These are phyloP conservation scores for Cinchona pubescens DNA, from an alignment of 257 asterid species.

Conservation along the genomic window DNA sequence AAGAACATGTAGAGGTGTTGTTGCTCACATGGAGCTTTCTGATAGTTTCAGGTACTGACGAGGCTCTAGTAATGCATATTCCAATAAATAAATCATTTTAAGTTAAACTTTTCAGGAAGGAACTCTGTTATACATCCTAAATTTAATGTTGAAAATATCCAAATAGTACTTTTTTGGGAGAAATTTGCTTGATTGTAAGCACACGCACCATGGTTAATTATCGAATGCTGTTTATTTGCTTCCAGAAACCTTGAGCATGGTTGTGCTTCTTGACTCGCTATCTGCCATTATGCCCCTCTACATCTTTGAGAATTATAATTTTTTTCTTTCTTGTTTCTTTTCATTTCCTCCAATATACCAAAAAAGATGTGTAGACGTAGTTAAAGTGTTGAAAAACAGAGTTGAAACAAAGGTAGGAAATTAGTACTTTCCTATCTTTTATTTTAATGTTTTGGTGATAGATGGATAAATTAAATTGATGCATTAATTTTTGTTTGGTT, in stretches of 20 bases:
- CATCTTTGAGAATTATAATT: no score
- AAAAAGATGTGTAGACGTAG: not conserved
- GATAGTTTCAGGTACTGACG: slow-evolving; percentile 49
- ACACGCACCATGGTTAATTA: not conserved
- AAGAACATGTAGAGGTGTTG: slow-evolving; percentile 86
- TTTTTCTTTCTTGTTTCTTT: not conserved
- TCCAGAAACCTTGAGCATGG: not conserved
- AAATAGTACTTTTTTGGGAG: not conserved
- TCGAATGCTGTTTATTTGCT: not conserved
- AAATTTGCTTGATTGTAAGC: not conserved
- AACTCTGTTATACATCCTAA: not conserved
- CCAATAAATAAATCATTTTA: not conserved
- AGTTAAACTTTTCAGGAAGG: not conserved
- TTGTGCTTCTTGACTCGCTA: not conserved
- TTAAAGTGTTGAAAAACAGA: not conserved
- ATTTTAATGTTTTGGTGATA: not conserved
- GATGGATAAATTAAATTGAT: not conserved
- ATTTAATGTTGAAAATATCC: not conserved
- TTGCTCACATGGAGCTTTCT: slow-evolving; percentile 63
- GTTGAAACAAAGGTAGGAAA: not conserved
- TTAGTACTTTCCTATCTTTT: not conserved
- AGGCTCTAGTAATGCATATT: not conserved
- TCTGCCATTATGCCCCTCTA: no score
- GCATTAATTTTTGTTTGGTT: not conserved
- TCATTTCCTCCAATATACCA: not conserved